A percentile compares a stretch with the other conserved stretches of the same genome.
phyloP scores from a whole-genome alignment of 345 rosid genomes.

The Litchi chinensis region DNA sequence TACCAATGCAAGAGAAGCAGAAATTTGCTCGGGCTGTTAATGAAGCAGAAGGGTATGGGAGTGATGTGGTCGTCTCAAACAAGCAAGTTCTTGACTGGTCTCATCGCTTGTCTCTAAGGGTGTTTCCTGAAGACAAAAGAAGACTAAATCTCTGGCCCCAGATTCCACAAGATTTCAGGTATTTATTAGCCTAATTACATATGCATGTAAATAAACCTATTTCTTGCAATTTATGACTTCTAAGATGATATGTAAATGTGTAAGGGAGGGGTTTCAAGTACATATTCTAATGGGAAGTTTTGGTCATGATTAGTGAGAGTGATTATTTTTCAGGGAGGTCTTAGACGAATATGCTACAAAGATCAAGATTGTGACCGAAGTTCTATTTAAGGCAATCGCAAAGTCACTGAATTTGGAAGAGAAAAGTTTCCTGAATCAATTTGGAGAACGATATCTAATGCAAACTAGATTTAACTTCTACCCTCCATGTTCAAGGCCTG shows the following conservation, averaged over 20 bases:
- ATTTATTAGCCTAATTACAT: not conserved
- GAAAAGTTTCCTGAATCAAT: slow-evolving; percentile 41
- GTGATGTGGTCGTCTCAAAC: slow-evolving; percentile 44
- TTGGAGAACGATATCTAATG: slow-evolving; percentile 37
- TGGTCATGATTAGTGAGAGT: not conserved
- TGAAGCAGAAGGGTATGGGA: slow-evolving; percentile 50
- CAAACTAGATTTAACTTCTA: slow-evolving; percentile 56
- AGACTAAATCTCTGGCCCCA: slow-evolving; percentile 50
- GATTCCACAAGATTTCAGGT: slow-evolving; percentile 49
- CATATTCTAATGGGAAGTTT: not conserved
- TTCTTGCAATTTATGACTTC: no score
- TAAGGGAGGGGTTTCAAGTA: not conserved
- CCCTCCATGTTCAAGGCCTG: slow-evolving; percentile 53
- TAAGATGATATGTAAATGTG: not conserved
- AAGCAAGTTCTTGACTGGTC: slow-evolving; percentile 49
- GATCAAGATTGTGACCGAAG: slow-evolving; percentile 29
- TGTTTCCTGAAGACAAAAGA: slow-evolving; percentile 46
- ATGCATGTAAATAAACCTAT: not conserved
- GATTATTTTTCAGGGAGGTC: slow-evolving; percentile 29
- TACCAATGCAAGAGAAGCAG: slow-evolving; percentile 45
- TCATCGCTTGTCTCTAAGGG: slow-evolving; percentile 45
- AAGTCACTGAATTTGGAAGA: slow-evolving; percentile 43
- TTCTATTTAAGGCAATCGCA: slow-evolving; percentile 50
- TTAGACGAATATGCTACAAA: slow-evolving; percentile 38
- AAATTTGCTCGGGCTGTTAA: slow-evolving; percentile 37